Evolutionary conservation across 495 filamentous ascomycete genomes (phyloP), one percentile per base, ranked within the genome.

Genomic region (Aspergillus diversus): DNA sequence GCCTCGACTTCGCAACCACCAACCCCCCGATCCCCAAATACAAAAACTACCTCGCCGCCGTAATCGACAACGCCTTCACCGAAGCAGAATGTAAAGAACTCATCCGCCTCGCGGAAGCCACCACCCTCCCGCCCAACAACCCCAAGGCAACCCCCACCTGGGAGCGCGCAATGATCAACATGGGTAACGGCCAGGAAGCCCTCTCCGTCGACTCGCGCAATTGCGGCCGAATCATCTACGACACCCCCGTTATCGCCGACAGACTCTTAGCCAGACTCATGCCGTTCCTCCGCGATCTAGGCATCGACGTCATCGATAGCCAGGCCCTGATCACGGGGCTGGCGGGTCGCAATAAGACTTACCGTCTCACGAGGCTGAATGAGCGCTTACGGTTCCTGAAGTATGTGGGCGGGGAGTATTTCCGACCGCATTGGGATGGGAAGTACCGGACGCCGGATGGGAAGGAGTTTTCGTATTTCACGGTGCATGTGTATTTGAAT

Each of bases 401-500:
- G 66, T 97, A 96, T 71, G 84, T 81, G 1, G 77, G 81, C 6
- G 91, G 91, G 0, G 85, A 92, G 66, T 94, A 89, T 71, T 97
- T 97, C 66, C 83, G 79, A 53, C 88, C 88, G 4, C 93, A 97
- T 71, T 87, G 85, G 67, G 93, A 97, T 74, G 89, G 83, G 16
- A 65, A 72, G 13, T 96, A 90, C 69, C 71, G 76, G 8, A 88
- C 88, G 9, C 81, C 84, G 1, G 83, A 89, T 64, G 69, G 78
- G 17, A 71, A 70, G 48, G 84, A 92, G 70, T 71, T 63, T 21
- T 91, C 91, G 4, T 82, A 86, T 57, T 89, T 87, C 66, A 97
- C 93, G 0, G 74, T 96, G 32, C 93, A 97, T 61, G 73, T 97
- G 15, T 97, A 97, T 72, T 81, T 97, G 55, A 93, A 90, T 70